Conservation (phyloP, 2,329 filamentous ascomycete species). For the Waltergamsia citrina region DNA sequence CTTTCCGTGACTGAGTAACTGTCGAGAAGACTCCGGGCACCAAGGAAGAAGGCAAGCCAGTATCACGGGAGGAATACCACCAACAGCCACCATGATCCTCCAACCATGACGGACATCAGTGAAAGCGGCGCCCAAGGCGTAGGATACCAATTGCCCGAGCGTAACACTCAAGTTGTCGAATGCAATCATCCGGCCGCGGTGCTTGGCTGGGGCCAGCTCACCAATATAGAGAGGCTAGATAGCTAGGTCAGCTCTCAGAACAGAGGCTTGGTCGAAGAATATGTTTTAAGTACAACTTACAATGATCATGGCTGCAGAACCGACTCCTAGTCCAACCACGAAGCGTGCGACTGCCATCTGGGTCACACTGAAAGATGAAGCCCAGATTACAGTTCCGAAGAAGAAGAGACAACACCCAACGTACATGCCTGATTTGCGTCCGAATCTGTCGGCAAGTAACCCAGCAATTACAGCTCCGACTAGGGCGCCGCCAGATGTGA, state of each 20-base stretch:
- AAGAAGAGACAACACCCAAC: conserved; percentile 15
- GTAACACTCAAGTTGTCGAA: conserved; percentile 37
- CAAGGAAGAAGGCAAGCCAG: conserved; percentile 30
- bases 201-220: conserved; percentile 38
- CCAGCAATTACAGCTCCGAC: conserved; percentile 17
- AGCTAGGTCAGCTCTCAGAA: neutral
- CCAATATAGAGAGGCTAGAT: conserved; percentile 28
- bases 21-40: conserved; percentile 37
- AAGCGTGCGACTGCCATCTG: conserved; percentile 23
- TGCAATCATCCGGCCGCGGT: conserved; percentile 36
- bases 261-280: no score
- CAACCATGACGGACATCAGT: conserved; percentile 31
- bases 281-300: conserved; percentile 5
- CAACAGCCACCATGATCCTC: conserved; percentile 38
- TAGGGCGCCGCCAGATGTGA: conserved; percentile 30
- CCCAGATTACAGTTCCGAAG: conserved; percentile 15
- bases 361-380: conserved; percentile 13
- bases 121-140: conserved; percentile 29
- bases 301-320: conserved; percentile 35
- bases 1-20: conserved; percentile 31
- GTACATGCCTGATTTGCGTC: conserved; percentile 16
- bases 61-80: conserved; percentile 34
- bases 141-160: conserved; percentile 28
- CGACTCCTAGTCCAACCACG: conserved; percentile 38
- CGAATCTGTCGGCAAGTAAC: conserved; percentile 13